These are phyloP conservation scores for Thraustotheca clavata DNA, from an alignment of 352 stramenopile genomes.

Conservation along the genomic window DNA sequence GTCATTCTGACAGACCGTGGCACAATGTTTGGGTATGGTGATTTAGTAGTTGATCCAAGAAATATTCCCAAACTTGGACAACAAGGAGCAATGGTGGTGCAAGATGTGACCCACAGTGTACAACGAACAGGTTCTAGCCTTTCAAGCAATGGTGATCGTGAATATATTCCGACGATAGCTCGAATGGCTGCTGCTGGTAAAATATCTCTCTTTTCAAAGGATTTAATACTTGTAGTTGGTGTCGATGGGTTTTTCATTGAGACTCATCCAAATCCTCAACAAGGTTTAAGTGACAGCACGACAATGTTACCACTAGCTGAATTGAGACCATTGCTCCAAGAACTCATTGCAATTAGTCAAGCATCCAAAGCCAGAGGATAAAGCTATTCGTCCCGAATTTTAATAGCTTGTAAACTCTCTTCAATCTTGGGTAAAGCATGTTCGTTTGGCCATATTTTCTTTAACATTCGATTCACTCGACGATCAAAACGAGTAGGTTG, in stretches of 20 bases:
- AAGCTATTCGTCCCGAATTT: not conserved
- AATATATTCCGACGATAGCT: constrained; percentile 80
- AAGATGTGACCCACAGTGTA: constrained; percentile 82
- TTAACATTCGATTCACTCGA: constrained; percentile 75
- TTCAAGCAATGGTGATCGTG: constrained; percentile 58
- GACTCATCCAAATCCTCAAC: constrained; percentile 63
- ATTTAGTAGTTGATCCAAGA: constrained; percentile 77
- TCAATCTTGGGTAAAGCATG: constrained; percentile 56
- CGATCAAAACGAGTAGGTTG: constrained; percentile 62
- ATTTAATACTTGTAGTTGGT: constrained; percentile 32
- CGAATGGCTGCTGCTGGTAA: constrained; percentile 57
- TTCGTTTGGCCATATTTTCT: constrained; percentile 59
- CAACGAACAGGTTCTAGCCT: constrained; percentile 49
- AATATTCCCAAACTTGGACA: constrained; percentile 65
- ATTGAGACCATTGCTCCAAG: constrained; percentile 49
- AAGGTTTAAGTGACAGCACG: constrained; percentile 53
- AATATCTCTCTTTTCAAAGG: not conserved
- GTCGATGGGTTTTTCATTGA: constrained; percentile 87
- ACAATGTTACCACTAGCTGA: constrained; percentile 70
- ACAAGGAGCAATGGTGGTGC: constrained; percentile 60
- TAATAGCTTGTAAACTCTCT: constrained; percentile 55
- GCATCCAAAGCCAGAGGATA: constrained; percentile 22
- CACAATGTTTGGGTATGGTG: constrained; percentile 83
- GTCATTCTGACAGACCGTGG: constrained; percentile 82
- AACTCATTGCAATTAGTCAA: constrained; percentile 63